Conservation (phyloP, 345 rosid genomes). For the Linum lewisii region DNA sequence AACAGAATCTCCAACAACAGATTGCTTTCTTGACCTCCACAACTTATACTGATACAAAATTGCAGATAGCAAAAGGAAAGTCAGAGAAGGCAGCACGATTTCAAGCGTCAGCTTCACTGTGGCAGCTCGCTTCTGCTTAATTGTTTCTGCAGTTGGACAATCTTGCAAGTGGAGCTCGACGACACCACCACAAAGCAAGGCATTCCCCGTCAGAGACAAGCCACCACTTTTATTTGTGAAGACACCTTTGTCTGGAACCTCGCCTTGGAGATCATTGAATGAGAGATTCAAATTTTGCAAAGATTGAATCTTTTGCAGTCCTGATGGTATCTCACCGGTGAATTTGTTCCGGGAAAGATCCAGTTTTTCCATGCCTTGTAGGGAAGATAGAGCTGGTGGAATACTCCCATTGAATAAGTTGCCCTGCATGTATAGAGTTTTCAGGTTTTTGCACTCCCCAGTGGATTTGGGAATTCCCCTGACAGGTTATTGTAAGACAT, state of each 20-base stretch:
- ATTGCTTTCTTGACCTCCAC: not conserved
- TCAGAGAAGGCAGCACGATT: not conserved
- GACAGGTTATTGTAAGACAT: not conserved
- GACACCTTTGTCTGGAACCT: conserved; percentile 26
- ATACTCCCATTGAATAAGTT: conserved; percentile 6
- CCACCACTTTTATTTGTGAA: conserved; percentile 23
- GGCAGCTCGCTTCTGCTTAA: not conserved
- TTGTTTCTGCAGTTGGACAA: not conserved
- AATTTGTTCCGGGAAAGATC: conserved; percentile 11
- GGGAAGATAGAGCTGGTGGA: conserved; percentile 1
- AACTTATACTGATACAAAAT: not conserved
- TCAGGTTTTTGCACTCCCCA: not conserved
- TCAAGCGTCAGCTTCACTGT: not conserved
- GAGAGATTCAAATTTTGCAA: conserved; percentile 4
- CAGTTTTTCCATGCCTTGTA: not conserved
- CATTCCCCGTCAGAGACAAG: conserved; percentile 21
- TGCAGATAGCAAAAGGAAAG: not conserved
- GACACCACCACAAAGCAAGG: conserved; percentile 29
- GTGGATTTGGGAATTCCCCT: conserved; percentile 2
- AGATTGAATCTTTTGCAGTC: not conserved
- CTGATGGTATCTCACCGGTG: conserved; percentile 3
- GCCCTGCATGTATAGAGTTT: not conserved
- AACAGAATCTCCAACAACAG: not conserved
- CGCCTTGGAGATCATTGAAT: conserved; percentile 13
- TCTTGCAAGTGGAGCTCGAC: not conserved